Evolutionary conservation across 148 eudicot species (phyloP), one percentile per base, ranked within the genome.

Genomic region (Spergularia marina): DNA sequence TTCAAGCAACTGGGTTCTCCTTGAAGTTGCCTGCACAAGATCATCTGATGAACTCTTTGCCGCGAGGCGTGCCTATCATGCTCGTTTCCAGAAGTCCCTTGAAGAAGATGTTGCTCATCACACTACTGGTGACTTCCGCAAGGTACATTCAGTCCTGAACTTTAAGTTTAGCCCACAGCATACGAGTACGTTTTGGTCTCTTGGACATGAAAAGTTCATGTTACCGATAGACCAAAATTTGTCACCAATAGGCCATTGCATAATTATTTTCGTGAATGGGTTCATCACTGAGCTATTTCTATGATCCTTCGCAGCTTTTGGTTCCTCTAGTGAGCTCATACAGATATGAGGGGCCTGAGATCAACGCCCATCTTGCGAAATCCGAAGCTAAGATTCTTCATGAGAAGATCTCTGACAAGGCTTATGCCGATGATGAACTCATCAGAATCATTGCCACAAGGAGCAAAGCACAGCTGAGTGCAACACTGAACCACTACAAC

Each of bases 101-200:
- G 98, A 94, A 68, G 98, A 94, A 79, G 96, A 94, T 83, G 91
- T 90, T 11, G 93, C 96, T 12, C 77, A 90, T 63, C 96, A 91
- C 82, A 86, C 91, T 20, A 69, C 83, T 52, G 98, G 91, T 11
- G 93, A 90, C 81, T 86, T 79, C 84, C 92, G 96, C 64, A 94
- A 94, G 97, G 97, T 94, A 80, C 49, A 44, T 44, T 30, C 2
- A 30, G 36, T 30, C 36, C 36, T 2, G 36, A 30, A 30, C 36
- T 30, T 30, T n/a, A 30, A 30, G 34, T 30, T 30, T 30, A 30
- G 34, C 34, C 34, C 34, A 30, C 34, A 30, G 34, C 34, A 30
- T 30, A 30, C 34, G 34, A 30, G 34, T 30, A 30, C 34, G 34
- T n/a, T n/a, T n/a, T n/a, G n/a, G n/a, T n/a, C n/a, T n/a, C n/a